Conservation (phyloP, 768 basidiomycete species). For the Collybia sp. region DNA sequence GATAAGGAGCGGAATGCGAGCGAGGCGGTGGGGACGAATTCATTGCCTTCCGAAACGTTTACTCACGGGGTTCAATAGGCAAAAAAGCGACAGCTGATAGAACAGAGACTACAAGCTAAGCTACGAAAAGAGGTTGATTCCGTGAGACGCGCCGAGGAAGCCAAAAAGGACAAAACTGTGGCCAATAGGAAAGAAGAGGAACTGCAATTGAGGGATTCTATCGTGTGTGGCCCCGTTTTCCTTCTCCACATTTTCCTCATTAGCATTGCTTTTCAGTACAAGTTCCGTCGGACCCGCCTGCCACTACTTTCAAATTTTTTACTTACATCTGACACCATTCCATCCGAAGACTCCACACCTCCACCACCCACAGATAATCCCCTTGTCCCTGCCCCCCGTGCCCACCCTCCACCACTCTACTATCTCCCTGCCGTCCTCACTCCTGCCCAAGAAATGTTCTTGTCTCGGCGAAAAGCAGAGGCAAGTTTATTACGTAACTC, state of each 20-base stretch:
- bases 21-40: slow-evolving; percentile 57
- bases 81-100: slow-evolving; percentile 78
- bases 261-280: slow-evolving; percentile 43
- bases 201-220: slow-evolving; percentile 73
- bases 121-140: slow-evolving; percentile 81
- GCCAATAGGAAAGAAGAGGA: slow-evolving; percentile 84
- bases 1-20: slow-evolving; percentile 82
- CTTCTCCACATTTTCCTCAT: slow-evolving; percentile 2
- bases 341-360: slow-evolving; percentile 31
- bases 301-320: slow-evolving; percentile 74
- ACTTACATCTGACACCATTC: slow-evolving; percentile 66
- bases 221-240: slow-evolving; percentile 42
- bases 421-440: slow-evolving; percentile 71
- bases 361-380: slow-evolving; percentile 26
- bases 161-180: slow-evolving; percentile 73
- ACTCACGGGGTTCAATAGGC: slow-evolving; percentile 40
- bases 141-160: slow-evolving; percentile 82
- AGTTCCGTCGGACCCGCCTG: slow-evolving; percentile 66
- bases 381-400: slow-evolving; percentile 47
- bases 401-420: slow-evolving; percentile 74
- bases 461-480: slow-evolving; percentile 58
- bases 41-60: slow-evolving; percentile 1
- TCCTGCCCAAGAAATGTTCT: slow-evolving; percentile 64
- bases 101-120: slow-evolving; percentile 82
- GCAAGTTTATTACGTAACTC: slow-evolving; percentile 30